Evolutionary conservation across 371 early-diverging fungal species (phyloP), one percentile per base, ranked within the genome.

Genomic region (Circinella minor): DNA sequence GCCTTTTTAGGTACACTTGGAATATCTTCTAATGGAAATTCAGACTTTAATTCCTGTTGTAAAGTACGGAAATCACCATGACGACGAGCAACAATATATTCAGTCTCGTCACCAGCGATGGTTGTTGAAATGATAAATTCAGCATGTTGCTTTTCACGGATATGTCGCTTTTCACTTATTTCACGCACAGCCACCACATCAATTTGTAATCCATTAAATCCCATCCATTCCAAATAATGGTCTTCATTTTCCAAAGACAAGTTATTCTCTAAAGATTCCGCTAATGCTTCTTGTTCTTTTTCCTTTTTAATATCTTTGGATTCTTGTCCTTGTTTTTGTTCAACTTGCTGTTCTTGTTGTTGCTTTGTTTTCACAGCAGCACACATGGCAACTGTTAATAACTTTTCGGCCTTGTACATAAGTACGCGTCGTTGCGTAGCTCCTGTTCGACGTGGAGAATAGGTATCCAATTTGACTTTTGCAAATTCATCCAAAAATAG

Each of bases 41-140:
- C 70, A 20, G 70, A 46, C 54, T 69, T 67, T 59, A 80, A 47
- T 17, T 77, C 74, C 4, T 74, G 68, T 4, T 69, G 57, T 36
- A 77, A 63, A 43, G 61, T 65, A 27, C 76, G 70, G 57, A 80
- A 80, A 17, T 77, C 72, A 17, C 81, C 76, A 49, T 80, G 74
- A n/a, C 81, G 72, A 17, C 71, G 74, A 7, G 76, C 74, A 20
- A 80, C 81, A 36, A 66, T 67, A 17, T 71, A 64, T 11, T 66
- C 57, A 17, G 38, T 20, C 6, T 55, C 47, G 3, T 65, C 51
- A 36, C 74, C 69, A 15, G 68, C 73, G 36, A 68, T 54, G 18
- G 49, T 36, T 2, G 74, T 71, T 15, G 72, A 49, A 10, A 80
- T 48, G n/a, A 80, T 64, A 39, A 77, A 80, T 47, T 80, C 78